Evolutionary conservation across 495 filamentous ascomycete genomes (phyloP).

Genomic region (Daldinia concentrica): DNA sequence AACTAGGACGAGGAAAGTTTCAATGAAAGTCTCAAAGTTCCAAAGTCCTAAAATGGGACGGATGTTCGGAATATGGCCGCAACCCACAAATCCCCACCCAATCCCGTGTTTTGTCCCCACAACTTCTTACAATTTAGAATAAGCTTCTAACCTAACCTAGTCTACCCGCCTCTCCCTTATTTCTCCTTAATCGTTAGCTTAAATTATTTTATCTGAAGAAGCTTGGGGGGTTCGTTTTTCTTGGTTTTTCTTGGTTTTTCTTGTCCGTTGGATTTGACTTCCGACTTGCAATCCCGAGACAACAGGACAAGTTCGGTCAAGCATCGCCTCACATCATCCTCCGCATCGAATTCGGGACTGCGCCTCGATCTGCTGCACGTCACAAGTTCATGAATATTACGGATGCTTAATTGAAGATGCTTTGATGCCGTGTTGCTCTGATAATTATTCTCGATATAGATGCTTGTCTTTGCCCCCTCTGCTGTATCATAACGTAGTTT

Average conservation of each 20-base stretch:
- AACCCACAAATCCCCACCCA: constrained; percentile 26
- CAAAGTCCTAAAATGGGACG: constrained; percentile 18
- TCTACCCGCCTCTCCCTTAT: constrained; percentile 39
- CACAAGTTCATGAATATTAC: constrained; percentile 18
- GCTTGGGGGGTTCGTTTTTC: not conserved
- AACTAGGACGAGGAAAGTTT: not conserved
- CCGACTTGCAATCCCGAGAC: constrained; percentile 12
- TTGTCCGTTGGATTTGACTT: not conserved
- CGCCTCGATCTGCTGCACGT: constrained; percentile 39
- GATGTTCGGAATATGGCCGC: constrained; percentile 26
- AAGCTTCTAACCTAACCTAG: constrained; percentile 25
- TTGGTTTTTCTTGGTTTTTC: not conserved
- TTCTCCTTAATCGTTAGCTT: constrained; percentile 23
- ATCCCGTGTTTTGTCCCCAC: constrained; percentile 25
- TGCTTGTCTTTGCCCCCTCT: constrained; percentile 12
- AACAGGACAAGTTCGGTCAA: constrained; percentile 24
- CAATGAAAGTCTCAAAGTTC: not conserved
- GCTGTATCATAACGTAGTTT: not conserved
- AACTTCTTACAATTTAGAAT: constrained; percentile 14
- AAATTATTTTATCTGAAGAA: constrained; percentile 5
- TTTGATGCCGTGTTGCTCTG: constrained; percentile 8
- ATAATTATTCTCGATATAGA: constrained; percentile 14
- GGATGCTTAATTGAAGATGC: constrained; percentile 22
- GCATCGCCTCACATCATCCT: constrained; percentile 32
- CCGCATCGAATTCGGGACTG: constrained; percentile 24